Percentiles rank a stretch among this genome's conserved stretches.
These are phyloP conservation scores for Linnemannia hyalina DNA, from an alignment of 192 early-diverging fungal species.

Conservation along the genomic window DNA sequence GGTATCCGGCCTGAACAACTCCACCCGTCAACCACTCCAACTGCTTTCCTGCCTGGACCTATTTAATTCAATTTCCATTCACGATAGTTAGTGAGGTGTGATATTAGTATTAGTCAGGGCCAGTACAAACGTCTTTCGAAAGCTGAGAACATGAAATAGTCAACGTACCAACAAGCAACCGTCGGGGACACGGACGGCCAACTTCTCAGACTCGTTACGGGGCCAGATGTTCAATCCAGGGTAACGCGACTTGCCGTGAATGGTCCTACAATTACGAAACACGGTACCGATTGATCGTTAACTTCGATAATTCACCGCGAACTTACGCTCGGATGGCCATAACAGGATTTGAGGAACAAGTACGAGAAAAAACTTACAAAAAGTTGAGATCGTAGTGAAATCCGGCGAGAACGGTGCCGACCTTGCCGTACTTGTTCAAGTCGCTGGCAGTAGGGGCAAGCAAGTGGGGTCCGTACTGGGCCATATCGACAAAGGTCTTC, in stretches of 20 bases:
- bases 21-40: conserved; percentile 80
- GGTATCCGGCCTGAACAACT: conserved; percentile 73
- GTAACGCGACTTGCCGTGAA: conserved; percentile 82
- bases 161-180: conserved; percentile 64
- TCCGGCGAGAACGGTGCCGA: conserved; percentile 74
- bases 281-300: neutral
- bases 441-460: conserved; percentile 79
- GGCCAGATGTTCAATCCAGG: conserved; percentile 83
- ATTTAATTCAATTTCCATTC: neutral
- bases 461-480: conserved; percentile 74
- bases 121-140: too few species aligned
- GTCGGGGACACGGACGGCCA: conserved; percentile 74
- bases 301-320: neutral
- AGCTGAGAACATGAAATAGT: too few species aligned
- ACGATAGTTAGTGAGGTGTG: neutral
- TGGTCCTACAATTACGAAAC: conserved; percentile 54
- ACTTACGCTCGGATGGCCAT: neutral
- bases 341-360: neutral
- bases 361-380: conserved; percentile 36
- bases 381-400: conserved; percentile 74
- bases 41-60: conserved; percentile 72
- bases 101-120: neutral
- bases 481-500: conserved; percentile 68
- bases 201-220: conserved; percentile 65
- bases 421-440: conserved; percentile 70